Conservation (phyloP, 306 rosid genomes). For the Begonia loranthoides region DNA sequence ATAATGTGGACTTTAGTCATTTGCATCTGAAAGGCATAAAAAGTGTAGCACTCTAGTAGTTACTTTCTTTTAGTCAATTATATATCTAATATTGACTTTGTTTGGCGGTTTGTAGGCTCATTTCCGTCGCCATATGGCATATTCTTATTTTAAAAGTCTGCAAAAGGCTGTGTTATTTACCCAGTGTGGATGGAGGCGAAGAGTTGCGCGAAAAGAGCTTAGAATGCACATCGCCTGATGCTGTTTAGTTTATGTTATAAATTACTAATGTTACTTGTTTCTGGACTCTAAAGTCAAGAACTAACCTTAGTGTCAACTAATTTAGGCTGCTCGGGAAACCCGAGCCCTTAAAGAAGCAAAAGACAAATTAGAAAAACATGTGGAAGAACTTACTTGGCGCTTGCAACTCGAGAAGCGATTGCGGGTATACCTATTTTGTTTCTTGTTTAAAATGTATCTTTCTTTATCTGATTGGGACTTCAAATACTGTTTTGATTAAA, state of each 20-base stretch:
- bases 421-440: conserved; percentile 19
- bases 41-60: no score
- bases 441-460: no score
- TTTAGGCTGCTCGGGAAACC: conserved; percentile 96
- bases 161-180: conserved; percentile 72
- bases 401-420: conserved; percentile 94
- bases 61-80: neutral
- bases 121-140: conserved; percentile 52
- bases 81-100: neutral
- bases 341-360: conserved; percentile 99
- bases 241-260: conserved; percentile 14
- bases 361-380: conserved; percentile 97
- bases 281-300: conserved; percentile 2
- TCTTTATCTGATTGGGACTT: no score
- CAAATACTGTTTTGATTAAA: conserved; percentile 7
- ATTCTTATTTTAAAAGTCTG: conserved; percentile 66
- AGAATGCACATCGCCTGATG: conserved; percentile 25
- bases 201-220: conserved; percentile 92
- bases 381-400: conserved; percentile 99
- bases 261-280: conserved; percentile 3
- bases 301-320: conserved; percentile 16
- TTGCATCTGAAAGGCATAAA: neutral
- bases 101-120: conserved; percentile 44
- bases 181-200: conserved; percentile 93
- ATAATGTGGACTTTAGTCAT: conserved; percentile 1